Percentiles rank a stretch among this genome's conserved stretches.
Evolutionary conservation across 2,329 filamentous ascomycete genomes (phyloP).

Genomic region (Kalmusia sp.): DNA sequence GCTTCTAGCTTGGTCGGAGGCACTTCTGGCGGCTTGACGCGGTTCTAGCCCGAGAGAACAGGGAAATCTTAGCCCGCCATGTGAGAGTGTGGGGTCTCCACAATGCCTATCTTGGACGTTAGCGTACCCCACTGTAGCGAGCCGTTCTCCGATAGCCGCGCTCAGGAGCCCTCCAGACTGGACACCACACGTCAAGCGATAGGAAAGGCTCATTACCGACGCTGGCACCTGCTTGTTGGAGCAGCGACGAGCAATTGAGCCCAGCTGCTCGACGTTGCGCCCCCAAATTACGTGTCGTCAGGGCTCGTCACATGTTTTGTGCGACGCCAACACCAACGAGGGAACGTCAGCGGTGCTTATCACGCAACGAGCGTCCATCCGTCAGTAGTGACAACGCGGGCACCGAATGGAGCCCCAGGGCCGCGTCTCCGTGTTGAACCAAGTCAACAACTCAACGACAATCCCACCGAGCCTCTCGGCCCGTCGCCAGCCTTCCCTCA

Average conservation of each 20-base stretch:
- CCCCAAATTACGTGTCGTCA: too few relatives aligned
- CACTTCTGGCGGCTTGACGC: constrained; percentile 4
- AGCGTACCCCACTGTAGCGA: neutral
- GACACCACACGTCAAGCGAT: neutral
- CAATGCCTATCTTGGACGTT: constrained; percentile 8
- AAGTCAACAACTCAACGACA: neutral
- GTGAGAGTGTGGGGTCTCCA: constrained; percentile 19
- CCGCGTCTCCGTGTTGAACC: neutral
- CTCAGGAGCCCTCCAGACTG: neutral
- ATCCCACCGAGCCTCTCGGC: constrained; percentile 1
- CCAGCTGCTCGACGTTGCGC: too few relatives aligned
- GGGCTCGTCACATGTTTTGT: neutral
- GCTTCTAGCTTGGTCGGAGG: constrained; percentile 10
- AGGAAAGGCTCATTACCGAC: neutral
- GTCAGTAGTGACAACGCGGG: neutral
- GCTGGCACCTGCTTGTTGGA: too few relatives aligned
- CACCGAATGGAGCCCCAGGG: constrained; percentile 4
- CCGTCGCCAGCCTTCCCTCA: neutral
- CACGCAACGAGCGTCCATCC: neutral
- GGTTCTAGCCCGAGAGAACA: constrained; percentile 11
- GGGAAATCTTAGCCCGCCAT: constrained; percentile 3
- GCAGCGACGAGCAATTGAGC: too few relatives aligned
- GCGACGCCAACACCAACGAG: neutral
- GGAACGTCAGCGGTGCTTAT: neutral
- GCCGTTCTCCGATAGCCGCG: constrained; percentile 1